These are phyloP conservation scores for Wallacemonas collosoma DNA, from an alignment of 208 protist genomes.

Conservation along the genomic window DNA sequence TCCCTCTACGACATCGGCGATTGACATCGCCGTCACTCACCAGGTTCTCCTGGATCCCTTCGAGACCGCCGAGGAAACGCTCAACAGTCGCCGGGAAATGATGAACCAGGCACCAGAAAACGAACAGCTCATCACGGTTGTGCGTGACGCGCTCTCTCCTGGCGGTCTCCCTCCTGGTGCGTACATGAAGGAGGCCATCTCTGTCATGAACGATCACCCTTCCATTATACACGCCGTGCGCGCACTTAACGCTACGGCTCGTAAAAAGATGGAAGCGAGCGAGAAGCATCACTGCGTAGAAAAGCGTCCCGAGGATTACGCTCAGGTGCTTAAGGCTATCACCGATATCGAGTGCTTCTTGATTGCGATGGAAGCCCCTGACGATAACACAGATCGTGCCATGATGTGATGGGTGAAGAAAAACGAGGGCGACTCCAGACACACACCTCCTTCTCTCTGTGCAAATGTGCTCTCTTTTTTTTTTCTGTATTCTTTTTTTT, in stretches of 20 bases:
- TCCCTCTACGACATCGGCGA: constrained; percentile 78
- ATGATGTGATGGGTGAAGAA: not conserved
- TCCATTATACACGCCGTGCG: constrained; percentile 61
- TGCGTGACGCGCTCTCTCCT: constrained; percentile 69
- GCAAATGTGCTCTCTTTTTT: not conserved
- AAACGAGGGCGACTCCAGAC: not conserved
- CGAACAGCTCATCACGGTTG: constrained; percentile 47
- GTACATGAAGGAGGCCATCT: constrained; percentile 87
- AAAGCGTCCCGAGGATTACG: constrained; percentile 80
- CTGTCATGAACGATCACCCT: constrained; percentile 50
- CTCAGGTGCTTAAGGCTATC: constrained; percentile 84
- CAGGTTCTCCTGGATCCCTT: constrained; percentile 63
- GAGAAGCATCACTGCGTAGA: constrained; percentile 50
- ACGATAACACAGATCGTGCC: constrained; percentile 16
- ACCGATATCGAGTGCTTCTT: constrained; percentile 87
- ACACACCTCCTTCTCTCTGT: constrained; percentile 2
- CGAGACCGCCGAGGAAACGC: constrained; percentile 69
- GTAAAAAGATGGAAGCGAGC: constrained; percentile 60
- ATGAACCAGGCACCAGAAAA: constrained; percentile 56
- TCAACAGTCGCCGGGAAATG: constrained; percentile 54
- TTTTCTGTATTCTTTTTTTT: constrained; percentile 14
- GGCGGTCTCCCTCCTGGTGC: constrained; percentile 66
- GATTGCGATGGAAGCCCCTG: constrained; percentile 57
- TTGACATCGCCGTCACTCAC: constrained; percentile 59
- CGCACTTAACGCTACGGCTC: constrained; percentile 35